Evolutionary conservation across 176 grass and related monocot species (phyloP).

Genomic region (Melocanna baccifera): DNA sequence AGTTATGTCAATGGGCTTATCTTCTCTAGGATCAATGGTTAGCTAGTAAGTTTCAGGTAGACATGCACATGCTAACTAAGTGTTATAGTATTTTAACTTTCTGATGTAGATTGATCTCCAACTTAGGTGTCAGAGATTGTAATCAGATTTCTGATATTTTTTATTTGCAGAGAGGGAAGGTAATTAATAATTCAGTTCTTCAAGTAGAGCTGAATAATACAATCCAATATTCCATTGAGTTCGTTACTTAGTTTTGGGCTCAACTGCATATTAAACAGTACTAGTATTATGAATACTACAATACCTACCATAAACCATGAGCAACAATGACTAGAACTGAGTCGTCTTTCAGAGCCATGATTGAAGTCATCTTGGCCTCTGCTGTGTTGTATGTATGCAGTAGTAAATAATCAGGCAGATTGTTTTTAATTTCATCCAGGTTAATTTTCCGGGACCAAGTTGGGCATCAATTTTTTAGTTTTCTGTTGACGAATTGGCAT

Average conservation of each 20-base stretch:
- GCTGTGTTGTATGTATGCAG: background rate
- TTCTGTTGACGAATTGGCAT: background rate
- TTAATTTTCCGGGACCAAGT: background rate
- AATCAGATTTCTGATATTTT: background rate
- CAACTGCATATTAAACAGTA: background rate
- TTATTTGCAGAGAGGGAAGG: background rate
- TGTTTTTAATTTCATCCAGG: background rate
- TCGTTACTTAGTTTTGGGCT: background rate
- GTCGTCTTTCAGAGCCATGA: background rate
- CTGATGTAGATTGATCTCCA: constrained; percentile 44
- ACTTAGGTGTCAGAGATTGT: constrained; percentile 1
- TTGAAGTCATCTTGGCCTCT: background rate
- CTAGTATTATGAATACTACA: background rate
- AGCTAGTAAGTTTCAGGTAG: background rate
- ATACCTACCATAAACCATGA: background rate
- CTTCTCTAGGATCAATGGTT: background rate
- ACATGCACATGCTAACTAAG: background rate
- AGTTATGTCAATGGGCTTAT: background rate
- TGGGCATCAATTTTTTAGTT: background rate
- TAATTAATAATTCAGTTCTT: background rate
- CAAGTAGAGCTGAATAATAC: background rate
- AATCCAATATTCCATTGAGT: background rate
- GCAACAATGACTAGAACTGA: background rate
- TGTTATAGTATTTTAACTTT: background rate
- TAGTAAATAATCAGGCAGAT: background rate